Evolutionary conservation across 2,329 filamentous ascomycete species (phyloP).

Genomic region (Pestalotiopsis sp.): DNA sequence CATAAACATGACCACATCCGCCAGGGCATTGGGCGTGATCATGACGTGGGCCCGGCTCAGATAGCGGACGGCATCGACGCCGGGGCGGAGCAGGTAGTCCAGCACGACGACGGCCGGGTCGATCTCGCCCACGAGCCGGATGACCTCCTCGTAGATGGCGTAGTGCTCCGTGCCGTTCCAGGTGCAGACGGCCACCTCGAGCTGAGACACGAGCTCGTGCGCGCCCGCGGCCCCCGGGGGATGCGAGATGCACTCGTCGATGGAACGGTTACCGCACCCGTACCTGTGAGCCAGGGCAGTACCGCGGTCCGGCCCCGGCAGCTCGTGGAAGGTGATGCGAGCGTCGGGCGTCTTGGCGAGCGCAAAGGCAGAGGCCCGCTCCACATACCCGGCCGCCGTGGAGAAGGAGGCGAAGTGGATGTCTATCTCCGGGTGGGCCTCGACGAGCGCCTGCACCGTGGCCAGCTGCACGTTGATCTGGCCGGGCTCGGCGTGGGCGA

Average conservation of each 20-base stretch:
- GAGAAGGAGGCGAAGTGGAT: constrained; percentile 38
- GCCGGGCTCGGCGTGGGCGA: constrained; percentile 34
- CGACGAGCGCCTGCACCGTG: constrained; percentile 35
- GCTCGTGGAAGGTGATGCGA: constrained; percentile 22
- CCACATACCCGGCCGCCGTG: constrained; percentile 14
- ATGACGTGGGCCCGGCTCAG: constrained; percentile 16
- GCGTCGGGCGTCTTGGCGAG: constrained; percentile 19
- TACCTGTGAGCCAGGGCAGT: not conserved
- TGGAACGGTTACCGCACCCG: not conserved
- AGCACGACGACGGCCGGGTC: constrained; percentile 24
- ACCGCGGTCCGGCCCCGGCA: constrained; percentile 16
- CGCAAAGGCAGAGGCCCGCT: constrained; percentile 18
- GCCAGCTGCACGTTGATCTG: constrained; percentile 40
- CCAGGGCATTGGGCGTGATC: constrained; percentile 18
- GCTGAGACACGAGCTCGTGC: not conserved
- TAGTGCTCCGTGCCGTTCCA: constrained; percentile 4
- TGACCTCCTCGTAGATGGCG: constrained; percentile 1
- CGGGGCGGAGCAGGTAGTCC: constrained; percentile 19
- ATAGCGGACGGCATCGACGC: constrained; percentile 18
- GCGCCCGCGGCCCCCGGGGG: not conserved
- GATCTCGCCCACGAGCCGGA: constrained; percentile 17
- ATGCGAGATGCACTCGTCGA: not conserved
- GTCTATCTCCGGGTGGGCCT: constrained; percentile 32
- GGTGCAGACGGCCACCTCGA: not conserved
- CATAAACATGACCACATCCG: constrained; percentile 11